phyloP scores from a whole-genome alignment of 169 alveolate genomes.

The Cryptosporidium bovis region DNA sequence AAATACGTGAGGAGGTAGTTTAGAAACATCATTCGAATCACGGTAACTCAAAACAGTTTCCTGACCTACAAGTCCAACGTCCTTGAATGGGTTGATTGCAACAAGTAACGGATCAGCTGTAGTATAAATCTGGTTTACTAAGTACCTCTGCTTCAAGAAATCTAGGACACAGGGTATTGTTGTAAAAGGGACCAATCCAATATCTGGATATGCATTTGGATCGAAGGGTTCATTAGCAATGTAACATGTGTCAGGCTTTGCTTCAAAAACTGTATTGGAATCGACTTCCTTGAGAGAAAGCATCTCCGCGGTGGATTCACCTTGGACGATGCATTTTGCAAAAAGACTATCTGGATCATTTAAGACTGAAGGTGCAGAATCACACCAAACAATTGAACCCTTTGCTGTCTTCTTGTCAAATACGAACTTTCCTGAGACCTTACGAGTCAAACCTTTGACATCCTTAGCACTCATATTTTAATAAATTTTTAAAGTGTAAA shows the following conservation, averaged over 20 bases:
- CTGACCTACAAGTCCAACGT: conserved; percentile 88
- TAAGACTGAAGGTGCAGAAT: conserved; percentile 89
- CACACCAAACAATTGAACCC: conserved; percentile 92
- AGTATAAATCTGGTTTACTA: conserved; percentile 89
- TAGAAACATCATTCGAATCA: conserved; percentile 82
- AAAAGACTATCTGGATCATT: conserved; percentile 89
- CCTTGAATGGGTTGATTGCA: conserved; percentile 91
- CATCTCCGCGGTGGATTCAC: conserved; percentile 85
- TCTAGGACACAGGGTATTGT: conserved; percentile 89
- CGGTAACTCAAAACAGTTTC: conserved; percentile 85
- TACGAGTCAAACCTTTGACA: conserved; percentile 71
- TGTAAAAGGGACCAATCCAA: conserved; percentile 89
- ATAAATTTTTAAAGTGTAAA: background rate
- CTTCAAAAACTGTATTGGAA: conserved; percentile 87
- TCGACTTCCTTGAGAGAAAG: conserved; percentile 86
- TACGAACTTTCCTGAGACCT: conserved; percentile 73
- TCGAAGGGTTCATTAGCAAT: conserved; percentile 88
- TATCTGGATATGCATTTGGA: conserved; percentile 91
- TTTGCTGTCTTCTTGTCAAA: conserved; percentile 75
- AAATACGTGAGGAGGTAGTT: conserved; percentile 89
- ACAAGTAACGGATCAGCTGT: conserved; percentile 92
- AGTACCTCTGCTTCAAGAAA: conserved; percentile 84
- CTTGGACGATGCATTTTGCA: conserved; percentile 91
- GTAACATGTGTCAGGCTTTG: conserved; percentile 87
- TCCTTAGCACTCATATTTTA: conserved; percentile 72